These are phyloP conservation scores for Leptosphaerulina australis DNA, from an alignment of 2,329 filamentous ascomycete species.

Conservation along the genomic window DNA sequence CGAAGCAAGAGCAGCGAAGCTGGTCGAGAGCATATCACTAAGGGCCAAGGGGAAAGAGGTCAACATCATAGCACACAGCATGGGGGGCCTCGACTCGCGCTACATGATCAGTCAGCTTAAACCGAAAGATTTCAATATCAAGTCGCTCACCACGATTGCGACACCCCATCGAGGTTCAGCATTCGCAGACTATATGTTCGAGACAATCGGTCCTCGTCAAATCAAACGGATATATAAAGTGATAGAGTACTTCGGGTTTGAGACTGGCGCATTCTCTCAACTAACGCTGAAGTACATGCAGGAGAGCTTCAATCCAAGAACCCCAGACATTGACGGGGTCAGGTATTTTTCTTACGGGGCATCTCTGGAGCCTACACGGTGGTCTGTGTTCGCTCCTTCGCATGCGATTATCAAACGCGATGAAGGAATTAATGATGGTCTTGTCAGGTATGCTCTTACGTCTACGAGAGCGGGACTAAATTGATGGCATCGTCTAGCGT, in stretches of 20 bases:
- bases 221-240: slow-evolving; percentile 62
- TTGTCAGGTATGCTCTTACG: slow-evolving; percentile 57
- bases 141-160: slow-evolving; percentile 69
- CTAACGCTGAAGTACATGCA: slow-evolving; percentile 64
- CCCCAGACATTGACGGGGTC: slow-evolving; percentile 61
- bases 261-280: slow-evolving; percentile 67
- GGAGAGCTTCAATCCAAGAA: slow-evolving; percentile 64
- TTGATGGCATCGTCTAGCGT: slow-evolving; percentile 50
- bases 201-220: slow-evolving; percentile 62
- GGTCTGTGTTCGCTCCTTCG: slow-evolving; percentile 63
- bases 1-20: slow-evolving; percentile 60
- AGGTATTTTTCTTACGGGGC: slow-evolving; percentile 70
- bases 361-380: slow-evolving; percentile 60
- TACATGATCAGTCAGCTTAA: slow-evolving; percentile 67
- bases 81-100: slow-evolving; percentile 66
- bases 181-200: slow-evolving; percentile 67
- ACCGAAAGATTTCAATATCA: slow-evolving; percentile 73
- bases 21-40: slow-evolving; percentile 59
- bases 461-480: not conserved
- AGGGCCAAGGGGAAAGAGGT: slow-evolving; percentile 63
- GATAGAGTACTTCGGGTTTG: slow-evolving; percentile 60
- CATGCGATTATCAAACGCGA: slow-evolving; percentile 60
- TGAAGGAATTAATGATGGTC: slow-evolving; percentile 67
- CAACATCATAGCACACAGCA: slow-evolving; percentile 70
- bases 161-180: slow-evolving; percentile 66